These are phyloP conservation scores for Trametes villosa DNA, from an alignment of 768 basidiomycete species.

Conservation along the genomic window DNA sequence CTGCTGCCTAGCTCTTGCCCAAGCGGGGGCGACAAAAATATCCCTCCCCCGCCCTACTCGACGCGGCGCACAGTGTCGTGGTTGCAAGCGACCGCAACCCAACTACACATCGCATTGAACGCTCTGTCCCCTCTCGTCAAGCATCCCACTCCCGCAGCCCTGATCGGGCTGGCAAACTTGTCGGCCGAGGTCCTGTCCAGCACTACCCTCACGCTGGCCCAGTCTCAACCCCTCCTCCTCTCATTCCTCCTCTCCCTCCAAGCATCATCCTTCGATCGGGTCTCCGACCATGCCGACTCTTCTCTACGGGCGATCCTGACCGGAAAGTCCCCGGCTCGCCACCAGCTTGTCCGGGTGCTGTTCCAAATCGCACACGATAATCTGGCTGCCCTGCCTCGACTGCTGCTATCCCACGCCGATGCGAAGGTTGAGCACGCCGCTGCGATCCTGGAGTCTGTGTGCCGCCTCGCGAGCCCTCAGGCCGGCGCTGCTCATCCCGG, in stretches of 20 bases:
- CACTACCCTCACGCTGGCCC: conserved; percentile 67
- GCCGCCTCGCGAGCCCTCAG: conserved; percentile 47
- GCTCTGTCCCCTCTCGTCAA: conserved; percentile 69
- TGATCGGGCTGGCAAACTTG: conserved; percentile 58
- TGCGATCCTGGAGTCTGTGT: conserved; percentile 70
- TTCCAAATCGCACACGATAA: conserved; percentile 66
- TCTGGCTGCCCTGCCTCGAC: conserved; percentile 70
- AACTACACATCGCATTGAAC: conserved; percentile 83
- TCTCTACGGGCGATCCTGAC: conserved; percentile 52
- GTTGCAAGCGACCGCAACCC: conserved; percentile 80
- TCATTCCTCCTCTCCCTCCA: conserved; percentile 76
- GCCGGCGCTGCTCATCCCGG: conserved; percentile 2
- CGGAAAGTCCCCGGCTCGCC: conserved; percentile 45
- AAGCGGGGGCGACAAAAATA: neutral
- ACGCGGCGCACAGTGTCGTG: conserved; percentile 74
- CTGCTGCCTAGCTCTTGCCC: conserved; percentile 43
- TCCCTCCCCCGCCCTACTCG: conserved; percentile 38
- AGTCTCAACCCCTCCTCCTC: conserved; percentile 67
- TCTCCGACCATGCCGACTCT: conserved; percentile 53
- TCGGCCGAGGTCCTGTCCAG: conserved; percentile 55
- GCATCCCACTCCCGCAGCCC: conserved; percentile 72
- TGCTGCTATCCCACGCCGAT: conserved; percentile 73
- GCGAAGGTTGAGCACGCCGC: conserved; percentile 72
- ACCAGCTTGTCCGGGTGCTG: conserved; percentile 57
- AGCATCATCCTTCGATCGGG: conserved; percentile 56